These are phyloP conservation scores for Paraphoma chrysanthemicola DNA, from an alignment of 2,329 filamentous ascomycete genomes.

Conservation along the genomic window DNA sequence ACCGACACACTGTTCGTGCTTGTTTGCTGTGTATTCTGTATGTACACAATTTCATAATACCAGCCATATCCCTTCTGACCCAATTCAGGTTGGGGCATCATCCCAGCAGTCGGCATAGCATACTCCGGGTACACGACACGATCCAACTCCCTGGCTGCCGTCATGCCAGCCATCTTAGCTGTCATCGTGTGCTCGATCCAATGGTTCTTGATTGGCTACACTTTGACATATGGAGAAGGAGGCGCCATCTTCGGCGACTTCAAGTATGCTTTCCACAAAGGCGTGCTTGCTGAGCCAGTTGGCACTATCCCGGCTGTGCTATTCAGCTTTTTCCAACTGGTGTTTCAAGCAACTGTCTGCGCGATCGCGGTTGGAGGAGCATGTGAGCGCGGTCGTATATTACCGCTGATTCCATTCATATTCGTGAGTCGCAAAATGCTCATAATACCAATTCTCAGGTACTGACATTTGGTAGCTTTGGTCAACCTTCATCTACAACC, in stretches of 20 bases:
- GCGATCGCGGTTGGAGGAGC: constrained; percentile 59
- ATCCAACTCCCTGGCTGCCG: constrained; percentile 56
- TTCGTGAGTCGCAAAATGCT: constrained; percentile 36
- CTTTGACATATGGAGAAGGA: constrained; percentile 57
- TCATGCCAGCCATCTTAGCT: constrained; percentile 57
- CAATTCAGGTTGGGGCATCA: constrained; percentile 56
- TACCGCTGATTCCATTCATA: constrained; percentile 58
- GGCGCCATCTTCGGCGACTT: constrained; percentile 55
- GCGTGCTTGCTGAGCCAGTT: constrained; percentile 56
- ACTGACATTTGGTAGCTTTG: constrained; percentile 46
- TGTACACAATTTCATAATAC: background rate
- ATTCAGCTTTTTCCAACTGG: constrained; percentile 60
- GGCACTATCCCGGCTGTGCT: constrained; percentile 59
- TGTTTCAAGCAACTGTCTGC: constrained; percentile 60
- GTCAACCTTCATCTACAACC: constrained; percentile 58
- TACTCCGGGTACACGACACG: constrained; percentile 59
- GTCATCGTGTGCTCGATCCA: constrained; percentile 59
- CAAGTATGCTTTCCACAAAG: constrained; percentile 54
- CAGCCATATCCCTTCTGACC: background rate
- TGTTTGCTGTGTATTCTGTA: constrained; percentile 58
- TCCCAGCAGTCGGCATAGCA: constrained; percentile 59
- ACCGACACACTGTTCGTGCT: constrained; percentile 61
- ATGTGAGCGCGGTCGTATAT: constrained; percentile 56
- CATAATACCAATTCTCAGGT: background rate
- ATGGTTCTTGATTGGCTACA: constrained; percentile 60